Evolutionary conservation across 495 filamentous ascomycete species (phyloP), one percentile per base, ranked within the genome.

Genomic region (Acidomyces sp.): DNA sequence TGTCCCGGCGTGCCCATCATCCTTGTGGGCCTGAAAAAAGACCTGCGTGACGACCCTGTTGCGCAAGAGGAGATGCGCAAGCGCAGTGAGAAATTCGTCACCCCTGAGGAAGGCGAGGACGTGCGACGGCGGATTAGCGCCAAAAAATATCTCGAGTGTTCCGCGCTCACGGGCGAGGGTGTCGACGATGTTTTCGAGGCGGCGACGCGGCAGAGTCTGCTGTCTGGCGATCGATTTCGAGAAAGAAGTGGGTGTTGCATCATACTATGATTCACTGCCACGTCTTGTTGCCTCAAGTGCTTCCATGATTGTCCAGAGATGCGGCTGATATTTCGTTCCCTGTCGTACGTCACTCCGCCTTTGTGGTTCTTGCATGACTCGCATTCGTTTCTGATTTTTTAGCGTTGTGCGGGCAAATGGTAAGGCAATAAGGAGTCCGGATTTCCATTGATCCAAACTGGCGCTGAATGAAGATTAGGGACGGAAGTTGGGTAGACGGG

Each of bases 151-250:
- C 78, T 99, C 34, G 90, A 99, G 58, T 99, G 90, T 63, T 95
- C 87, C 3, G 88, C 82, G 22, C 62, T 99, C 49, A 94, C 83
- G n/a, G 90, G 90, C 34, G 92, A 99, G 56, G 90, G 90, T 10
- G 90, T 99, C 17, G 90, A 99, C 60, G 90, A 99, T 62, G 90
- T 99, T 10, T 99, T 99, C 55, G 90, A 99, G 58, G 90, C 90
- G 20, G 90, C 90, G 6, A 99, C 90, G 39, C 72, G 90, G 54
- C 88, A 90, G n/a, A 87, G 90, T 20, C 66, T 99, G 39, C 70
- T 94, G 15, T 88, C 77, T 25, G 90, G 92, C 43, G 88, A 96
- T 53, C 43, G 48, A 19, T 88, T 88, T 61, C 75, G 77, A 19
- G 82, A 93, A 59, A 72, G 75, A 38, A 62, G 67, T 33, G 80